Conservation (phyloP, 129 eudicot genomes). For the Oenanthe sinensis region DNA sequence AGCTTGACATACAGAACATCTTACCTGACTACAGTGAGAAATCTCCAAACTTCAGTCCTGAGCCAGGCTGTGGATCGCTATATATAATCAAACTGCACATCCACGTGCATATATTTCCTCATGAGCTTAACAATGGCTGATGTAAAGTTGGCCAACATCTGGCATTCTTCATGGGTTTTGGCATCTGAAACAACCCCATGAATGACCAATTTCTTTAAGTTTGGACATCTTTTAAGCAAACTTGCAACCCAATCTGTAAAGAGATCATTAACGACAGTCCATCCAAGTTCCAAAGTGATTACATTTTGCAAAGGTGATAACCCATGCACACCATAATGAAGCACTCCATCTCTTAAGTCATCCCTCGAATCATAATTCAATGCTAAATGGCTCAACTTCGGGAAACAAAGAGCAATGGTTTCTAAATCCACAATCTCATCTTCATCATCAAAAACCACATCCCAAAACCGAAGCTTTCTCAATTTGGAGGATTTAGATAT, state of each 20-base stretch:
- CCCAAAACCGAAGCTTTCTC: slow-evolving; percentile 65
- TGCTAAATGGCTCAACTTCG: slow-evolving; percentile 43
- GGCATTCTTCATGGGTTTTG: slow-evolving; percentile 55
- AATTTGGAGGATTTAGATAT: slow-evolving; percentile 64
- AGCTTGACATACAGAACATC: slow-evolving; percentile 6
- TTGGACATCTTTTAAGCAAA: slow-evolving; percentile 48
- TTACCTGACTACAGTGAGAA: slow-evolving; percentile 18
- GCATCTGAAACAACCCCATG: slow-evolving; percentile 60
- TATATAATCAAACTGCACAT: slow-evolving; percentile 59
- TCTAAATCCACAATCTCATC: slow-evolving; percentile 67
- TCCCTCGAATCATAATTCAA: slow-evolving; percentile 59
- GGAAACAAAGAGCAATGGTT: slow-evolving; percentile 57
- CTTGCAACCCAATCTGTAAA: slow-evolving; percentile 55
- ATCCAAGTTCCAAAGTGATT: slow-evolving; percentile 64
- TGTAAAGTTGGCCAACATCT: slow-evolving; percentile 59
- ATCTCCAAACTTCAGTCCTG: slow-evolving; percentile 1
- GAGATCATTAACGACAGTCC: slow-evolving; percentile 57
- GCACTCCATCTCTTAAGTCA: slow-evolving; percentile 42
- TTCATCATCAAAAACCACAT: slow-evolving; percentile 74
- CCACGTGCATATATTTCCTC: slow-evolving; percentile 52
- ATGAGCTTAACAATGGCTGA: slow-evolving; percentile 56
- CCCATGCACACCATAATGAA: slow-evolving; percentile 54
- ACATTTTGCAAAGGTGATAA: slow-evolving; percentile 44
- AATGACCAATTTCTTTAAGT: slow-evolving; percentile 44
- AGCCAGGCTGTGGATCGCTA: slow-evolving; percentile 12